Evolutionary conservation across 495 filamentous ascomycete genomes (phyloP).

Genomic region (Talaromyces proteolyticus): DNA sequence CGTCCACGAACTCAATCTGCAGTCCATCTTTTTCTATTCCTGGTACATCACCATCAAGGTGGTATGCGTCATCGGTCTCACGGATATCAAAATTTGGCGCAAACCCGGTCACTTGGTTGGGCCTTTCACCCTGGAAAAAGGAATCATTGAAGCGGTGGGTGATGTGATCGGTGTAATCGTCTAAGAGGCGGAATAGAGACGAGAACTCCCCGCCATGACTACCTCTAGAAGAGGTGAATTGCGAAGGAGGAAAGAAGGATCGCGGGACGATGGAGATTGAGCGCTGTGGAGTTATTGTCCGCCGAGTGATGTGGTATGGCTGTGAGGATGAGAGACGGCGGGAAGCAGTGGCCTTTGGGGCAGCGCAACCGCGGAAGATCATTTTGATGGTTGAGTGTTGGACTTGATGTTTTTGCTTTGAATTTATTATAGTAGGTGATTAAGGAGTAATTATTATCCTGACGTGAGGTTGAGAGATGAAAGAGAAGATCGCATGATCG

Average conservation of each 20-base stretch:
- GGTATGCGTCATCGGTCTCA: conserved; percentile 64
- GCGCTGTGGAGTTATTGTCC: neutral
- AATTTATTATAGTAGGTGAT: too few species aligned
- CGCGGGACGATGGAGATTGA: conserved; percentile 31
- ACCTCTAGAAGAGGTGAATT: conserved; percentile 8
- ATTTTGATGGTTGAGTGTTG: neutral
- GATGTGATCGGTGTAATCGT: conserved; percentile 34
- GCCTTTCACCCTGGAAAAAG: conserved; percentile 12
- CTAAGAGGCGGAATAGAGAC: conserved; percentile 39
- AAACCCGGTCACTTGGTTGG: conserved; percentile 35
- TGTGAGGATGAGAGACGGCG: conserved; percentile 2
- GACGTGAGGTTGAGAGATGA: too few species aligned
- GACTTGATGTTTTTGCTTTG: too few species aligned
- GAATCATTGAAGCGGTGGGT: conserved; percentile 15
- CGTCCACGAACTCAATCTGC: conserved; percentile 79
- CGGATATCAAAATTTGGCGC: conserved; percentile 75
- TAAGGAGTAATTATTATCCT: too few species aligned
- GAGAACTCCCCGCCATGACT: conserved; percentile 22
- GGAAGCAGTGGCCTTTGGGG: neutral
- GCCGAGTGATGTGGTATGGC: too few species aligned
- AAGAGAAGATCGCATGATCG: too few species aligned
- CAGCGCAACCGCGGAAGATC: neutral
- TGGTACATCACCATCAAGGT: conserved; percentile 85
- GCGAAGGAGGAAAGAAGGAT: conserved; percentile 4
- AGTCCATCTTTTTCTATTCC: conserved; percentile 75